phyloP scores from a whole-genome alignment of 768 basidiomycete species.

The Leucosporidium scottii region DNA sequence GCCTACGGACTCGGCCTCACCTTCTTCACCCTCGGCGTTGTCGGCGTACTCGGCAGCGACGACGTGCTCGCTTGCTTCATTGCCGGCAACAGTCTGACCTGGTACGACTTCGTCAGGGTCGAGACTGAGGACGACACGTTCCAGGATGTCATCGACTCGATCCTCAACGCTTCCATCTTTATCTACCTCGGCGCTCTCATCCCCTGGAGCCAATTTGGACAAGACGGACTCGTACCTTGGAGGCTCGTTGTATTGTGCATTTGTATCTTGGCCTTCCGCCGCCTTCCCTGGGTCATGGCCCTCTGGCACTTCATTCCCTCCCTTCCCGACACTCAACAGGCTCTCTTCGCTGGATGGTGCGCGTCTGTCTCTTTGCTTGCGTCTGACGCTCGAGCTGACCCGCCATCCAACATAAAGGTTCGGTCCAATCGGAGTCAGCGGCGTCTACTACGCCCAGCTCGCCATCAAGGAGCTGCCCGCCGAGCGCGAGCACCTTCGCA shows the following conservation, averaged over 20 bases:
- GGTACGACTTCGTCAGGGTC: constrained; percentile 28
- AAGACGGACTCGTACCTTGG: constrained; percentile 40
- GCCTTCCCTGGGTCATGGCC: constrained; percentile 44
- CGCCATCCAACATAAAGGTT: no score
- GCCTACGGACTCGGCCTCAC: constrained; percentile 34
- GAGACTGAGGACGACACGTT: constrained; percentile 36
- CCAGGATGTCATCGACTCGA: constrained; percentile 30
- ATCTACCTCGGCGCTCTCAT: constrained; percentile 44
- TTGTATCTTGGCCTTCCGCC: constrained; percentile 42
- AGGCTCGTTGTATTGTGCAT: constrained; percentile 43
- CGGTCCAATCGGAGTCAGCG: constrained; percentile 26
- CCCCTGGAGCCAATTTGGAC: constrained; percentile 34
- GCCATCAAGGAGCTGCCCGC: constrained; percentile 42
- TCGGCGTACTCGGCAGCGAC: constrained; percentile 45
- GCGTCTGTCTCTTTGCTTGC: constrained; percentile 25
- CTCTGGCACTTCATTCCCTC: constrained; percentile 40
- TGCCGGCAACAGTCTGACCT: constrained; percentile 36
- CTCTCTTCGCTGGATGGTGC: constrained; percentile 44
- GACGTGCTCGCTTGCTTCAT: constrained; percentile 45
- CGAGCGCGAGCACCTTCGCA: constrained; percentile 38
- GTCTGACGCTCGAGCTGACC: neutral
- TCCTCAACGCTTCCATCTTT: constrained; percentile 37
- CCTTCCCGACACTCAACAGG: constrained; percentile 37
- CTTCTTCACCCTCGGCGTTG: constrained; percentile 36
- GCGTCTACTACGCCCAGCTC: constrained; percentile 43